phyloP scores from a whole-genome alignment of 768 basidiomycete genomes.

The Hygrophoropsis aurantiaca region DNA sequence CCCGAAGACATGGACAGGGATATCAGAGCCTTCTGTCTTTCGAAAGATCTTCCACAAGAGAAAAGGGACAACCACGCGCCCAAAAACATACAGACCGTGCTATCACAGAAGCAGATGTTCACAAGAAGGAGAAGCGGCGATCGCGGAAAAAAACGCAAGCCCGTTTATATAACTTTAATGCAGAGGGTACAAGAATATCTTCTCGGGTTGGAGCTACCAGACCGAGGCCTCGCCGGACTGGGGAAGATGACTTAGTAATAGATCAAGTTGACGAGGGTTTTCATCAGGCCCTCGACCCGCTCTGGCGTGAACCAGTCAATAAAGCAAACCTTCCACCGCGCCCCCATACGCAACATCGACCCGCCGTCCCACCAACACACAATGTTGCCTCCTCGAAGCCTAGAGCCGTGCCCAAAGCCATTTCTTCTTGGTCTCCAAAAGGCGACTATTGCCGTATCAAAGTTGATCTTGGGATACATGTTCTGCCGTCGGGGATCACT shows the following conservation, averaged over 20 bases:
- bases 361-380: neutral
- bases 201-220: slow-evolving; percentile 20
- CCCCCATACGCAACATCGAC: slow-evolving; percentile 1
- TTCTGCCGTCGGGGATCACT: slow-evolving; percentile 49
- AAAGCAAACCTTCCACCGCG: slow-evolving; percentile 27
- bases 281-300: slow-evolving; percentile 40
- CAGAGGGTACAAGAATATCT: slow-evolving; percentile 37
- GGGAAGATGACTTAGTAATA: slow-evolving; percentile 34
- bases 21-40: slow-evolving; percentile 44
- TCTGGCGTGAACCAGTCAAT: slow-evolving; percentile 30
- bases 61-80: neutral
- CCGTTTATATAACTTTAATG: slow-evolving; percentile 39
- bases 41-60: slow-evolving; percentile 9
- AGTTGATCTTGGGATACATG: slow-evolving; percentile 52
- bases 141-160: slow-evolving; percentile 27
- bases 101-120: slow-evolving; percentile 6
- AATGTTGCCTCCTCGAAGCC: slow-evolving; percentile 1
- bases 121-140: slow-evolving; percentile 25
- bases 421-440: slow-evolving; percentile 6
- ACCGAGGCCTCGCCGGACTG: slow-evolving; percentile 2
- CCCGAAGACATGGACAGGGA: slow-evolving; percentile 28
- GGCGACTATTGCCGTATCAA: slow-evolving; percentile 24
- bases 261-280: slow-evolving; percentile 46
- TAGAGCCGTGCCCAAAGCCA: neutral
- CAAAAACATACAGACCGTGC: slow-evolving; percentile 1